A percentile compares a stretch with the other conserved stretches of the same genome.
Evolutionary conservation across 78 protist species (phyloP).

Genomic region (Polysphondylium violaceum): DNA sequence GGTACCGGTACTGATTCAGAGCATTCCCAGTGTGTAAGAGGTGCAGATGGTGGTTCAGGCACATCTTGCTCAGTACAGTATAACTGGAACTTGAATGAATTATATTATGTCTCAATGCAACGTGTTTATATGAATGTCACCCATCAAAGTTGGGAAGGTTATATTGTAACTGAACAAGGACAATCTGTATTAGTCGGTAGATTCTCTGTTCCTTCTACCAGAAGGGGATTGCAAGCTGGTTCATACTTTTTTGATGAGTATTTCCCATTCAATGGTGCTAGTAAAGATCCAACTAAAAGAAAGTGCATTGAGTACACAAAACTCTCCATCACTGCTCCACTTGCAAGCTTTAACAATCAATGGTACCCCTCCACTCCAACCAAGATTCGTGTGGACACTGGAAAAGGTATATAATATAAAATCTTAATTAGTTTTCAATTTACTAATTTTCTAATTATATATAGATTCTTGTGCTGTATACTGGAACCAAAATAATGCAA

Average conservation of each 20-base stretch:
- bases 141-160: neutral
- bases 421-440: too few species aligned
- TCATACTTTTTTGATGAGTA: neutral
- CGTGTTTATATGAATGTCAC: neutral
- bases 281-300: neutral
- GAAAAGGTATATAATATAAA: too few species aligned
- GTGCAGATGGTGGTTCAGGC: neutral
- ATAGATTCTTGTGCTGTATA: neutral
- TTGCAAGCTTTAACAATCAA: too few species aligned
- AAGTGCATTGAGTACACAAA: neutral
- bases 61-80: neutral
- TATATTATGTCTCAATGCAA: neutral
- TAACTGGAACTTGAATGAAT: neutral
- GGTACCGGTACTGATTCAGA: neutral
- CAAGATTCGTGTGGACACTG: neutral
- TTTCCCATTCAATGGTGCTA: neutral
- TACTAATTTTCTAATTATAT: too few species aligned
- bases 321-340: neutral
- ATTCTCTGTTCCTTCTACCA: neutral
- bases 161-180: neutral
- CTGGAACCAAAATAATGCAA: neutral
- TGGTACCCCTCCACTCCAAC: neutral
- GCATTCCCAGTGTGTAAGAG: neutral
- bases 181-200: neutral
- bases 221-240: neutral